Evolutionary conservation across 2,329 filamentous ascomycete genomes (phyloP).

Genomic region (Orbilia quercus): DNA sequence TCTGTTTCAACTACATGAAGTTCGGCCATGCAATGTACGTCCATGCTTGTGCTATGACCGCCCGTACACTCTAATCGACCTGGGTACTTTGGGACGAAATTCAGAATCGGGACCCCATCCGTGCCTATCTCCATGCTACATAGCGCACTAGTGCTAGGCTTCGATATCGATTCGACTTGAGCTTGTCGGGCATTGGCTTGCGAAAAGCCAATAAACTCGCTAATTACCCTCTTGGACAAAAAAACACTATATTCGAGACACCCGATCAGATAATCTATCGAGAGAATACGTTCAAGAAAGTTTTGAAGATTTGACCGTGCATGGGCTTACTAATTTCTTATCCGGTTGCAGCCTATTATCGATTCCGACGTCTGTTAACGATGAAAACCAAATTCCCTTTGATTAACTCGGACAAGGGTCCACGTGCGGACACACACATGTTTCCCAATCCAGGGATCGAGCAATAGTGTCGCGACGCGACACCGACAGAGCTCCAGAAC

Average conservation of each 20-base stretch:
- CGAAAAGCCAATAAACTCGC: no score
- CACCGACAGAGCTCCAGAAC: constrained; percentile 24
- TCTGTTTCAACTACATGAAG: background rate
- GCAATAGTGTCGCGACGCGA: background rate
- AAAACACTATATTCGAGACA: background rate
- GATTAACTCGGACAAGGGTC: constrained; percentile 11
- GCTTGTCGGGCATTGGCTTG: no score
- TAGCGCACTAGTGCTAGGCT: no score
- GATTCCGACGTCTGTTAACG: background rate
- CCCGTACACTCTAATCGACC: background rate
- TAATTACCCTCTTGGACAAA: no score
- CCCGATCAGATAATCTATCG: background rate
- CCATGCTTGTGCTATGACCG: background rate
- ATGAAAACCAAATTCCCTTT: background rate
- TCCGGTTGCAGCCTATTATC: constrained; percentile 27
- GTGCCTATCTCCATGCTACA: no score
- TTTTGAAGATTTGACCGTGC: background rate
- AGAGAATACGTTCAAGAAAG: background rate
- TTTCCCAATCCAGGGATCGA: background rate
- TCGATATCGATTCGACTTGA: no score
- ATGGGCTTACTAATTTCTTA: constrained; percentile 32
- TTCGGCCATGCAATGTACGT: background rate
- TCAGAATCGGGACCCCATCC: no score
- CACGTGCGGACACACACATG: constrained; percentile 37
- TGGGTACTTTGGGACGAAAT: no score